These are phyloP conservation scores for Eruca vesicaria DNA, from an alignment of 441 rosid species.

Conservation along the genomic window DNA sequence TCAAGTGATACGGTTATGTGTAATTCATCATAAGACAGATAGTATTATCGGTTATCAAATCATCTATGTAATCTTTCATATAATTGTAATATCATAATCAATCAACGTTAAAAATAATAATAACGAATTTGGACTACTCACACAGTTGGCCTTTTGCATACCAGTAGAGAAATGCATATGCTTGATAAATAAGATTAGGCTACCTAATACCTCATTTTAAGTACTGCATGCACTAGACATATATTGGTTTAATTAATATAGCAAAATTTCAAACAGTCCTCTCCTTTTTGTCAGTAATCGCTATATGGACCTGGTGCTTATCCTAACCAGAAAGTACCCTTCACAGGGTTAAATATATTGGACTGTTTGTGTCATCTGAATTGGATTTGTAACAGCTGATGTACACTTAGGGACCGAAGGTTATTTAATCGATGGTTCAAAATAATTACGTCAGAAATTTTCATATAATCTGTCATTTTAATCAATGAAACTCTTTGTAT, in stretches of 20 bases:
- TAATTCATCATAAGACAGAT: no score
- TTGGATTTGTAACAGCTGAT: conserved; percentile 22
- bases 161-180: conserved; percentile 16
- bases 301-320: conserved; percentile 25
- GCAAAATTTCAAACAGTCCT: not conserved
- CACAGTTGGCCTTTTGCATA: conserved; percentile 24
- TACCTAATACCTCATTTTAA: conserved; percentile 29
- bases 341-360: not conserved
- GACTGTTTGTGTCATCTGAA: conserved; percentile 25
- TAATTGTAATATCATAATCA: no score
- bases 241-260: not conserved
- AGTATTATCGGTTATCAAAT: no score
- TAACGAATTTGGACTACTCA: not conserved
- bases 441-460: conserved; percentile 12
- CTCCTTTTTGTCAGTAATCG: conserved; percentile 12
- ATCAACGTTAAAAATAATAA: no score
- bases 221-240: conserved; percentile 10
- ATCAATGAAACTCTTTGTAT: not conserved
- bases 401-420: conserved; percentile 18
- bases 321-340: conserved; percentile 17
- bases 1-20: no score
- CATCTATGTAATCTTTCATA: no score
- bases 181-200: conserved; percentile 19
- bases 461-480: not conserved
- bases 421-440: not conserved